These are phyloP conservation scores for Tuber brumale DNA, from an alignment of 495 filamentous ascomycete genomes.

Conservation along the genomic window DNA sequence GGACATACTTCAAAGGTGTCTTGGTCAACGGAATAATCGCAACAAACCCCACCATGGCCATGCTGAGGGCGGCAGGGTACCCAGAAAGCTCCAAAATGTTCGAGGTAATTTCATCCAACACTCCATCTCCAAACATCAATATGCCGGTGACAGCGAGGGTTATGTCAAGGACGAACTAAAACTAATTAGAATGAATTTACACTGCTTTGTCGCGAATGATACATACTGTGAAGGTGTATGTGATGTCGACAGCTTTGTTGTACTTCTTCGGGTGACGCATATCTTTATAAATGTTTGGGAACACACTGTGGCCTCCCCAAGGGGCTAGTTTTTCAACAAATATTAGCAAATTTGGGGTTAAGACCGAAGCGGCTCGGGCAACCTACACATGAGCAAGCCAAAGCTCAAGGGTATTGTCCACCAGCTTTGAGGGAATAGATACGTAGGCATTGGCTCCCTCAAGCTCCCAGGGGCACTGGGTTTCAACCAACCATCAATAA, in stretches of 20 bases:
- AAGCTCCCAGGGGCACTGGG: conserved; percentile 73
- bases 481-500: conserved; percentile 81
- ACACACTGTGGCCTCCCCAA: conserved; percentile 92
- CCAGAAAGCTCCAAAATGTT: conserved; percentile 68
- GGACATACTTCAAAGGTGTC: conserved; percentile 72
- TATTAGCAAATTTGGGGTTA: conserved; percentile 2
- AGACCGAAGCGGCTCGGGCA: conserved; percentile 42
- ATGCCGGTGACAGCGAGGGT: conserved; percentile 73
- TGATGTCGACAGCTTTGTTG: conserved; percentile 64
- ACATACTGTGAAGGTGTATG: conserved; percentile 83
- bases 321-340: conserved; percentile 50
- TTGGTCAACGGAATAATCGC: conserved; percentile 93
- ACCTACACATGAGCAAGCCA: conserved; percentile 73
- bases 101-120: conserved; percentile 81
- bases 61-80: conserved; percentile 67
- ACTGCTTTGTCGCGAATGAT: background rate
- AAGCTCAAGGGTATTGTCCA: conserved; percentile 82
- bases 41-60: conserved; percentile 76
- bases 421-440: conserved; percentile 79
- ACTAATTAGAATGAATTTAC: conserved; percentile 21
- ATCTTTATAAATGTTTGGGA: conserved; percentile 95
- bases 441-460: conserved; percentile 69
- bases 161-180: conserved; percentile 68
- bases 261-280: conserved; percentile 94
- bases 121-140: conserved; percentile 85